Base-by-base conservation (phyloP, 1,284 basidiomycete genomes). In the Termitomyces sp. region DNA sequence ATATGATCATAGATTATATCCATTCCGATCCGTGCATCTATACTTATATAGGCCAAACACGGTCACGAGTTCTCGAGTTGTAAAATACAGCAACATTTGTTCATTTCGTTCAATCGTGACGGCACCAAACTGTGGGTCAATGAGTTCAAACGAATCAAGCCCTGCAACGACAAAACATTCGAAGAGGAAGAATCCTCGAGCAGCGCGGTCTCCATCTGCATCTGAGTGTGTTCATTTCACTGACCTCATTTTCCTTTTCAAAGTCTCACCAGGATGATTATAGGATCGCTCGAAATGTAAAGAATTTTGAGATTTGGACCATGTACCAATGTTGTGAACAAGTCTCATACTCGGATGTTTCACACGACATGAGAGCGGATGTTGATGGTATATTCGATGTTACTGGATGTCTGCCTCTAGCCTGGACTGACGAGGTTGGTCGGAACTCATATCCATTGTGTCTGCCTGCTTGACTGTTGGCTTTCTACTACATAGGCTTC, bases 271-370 rank as follows among this genome's bases (percentile, higher is more conserved):
- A 38, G 19, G 18, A 10, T n/a, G 2, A 26, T n/a, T n/a, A n/a
- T 44, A 74, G 73, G 53, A 75, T 76, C 53, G 73, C 74, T 28
- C 68, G 68, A 21, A 75, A 70, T 60, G 50, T 67, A 31, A 63
- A 65, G 38, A 65, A 68, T 55, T 75, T 74, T 41, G 74, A 75
- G 56, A 71, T 68, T 31, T 75, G 73, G 75, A 64, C 65, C 13
- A 65, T 66, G 9, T 64, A 70, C 55, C 72, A 74, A 53, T 62
- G 66, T 47, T 69, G 70, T 54, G 71, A 74, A 57, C 70, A 73
- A 54, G 69, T 67, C 7, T 67, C 64, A 1, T 66, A 63, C 55
- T 59, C 59, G 40, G 73, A 75, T 49, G 57, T 75, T 49, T 73
- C 72, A 11, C 60, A 63, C 2, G 64, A 64, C 14, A 57, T 68